Conservation (phyloP, 768 basidiomycete genomes). For the Galerina marginata region DNA sequence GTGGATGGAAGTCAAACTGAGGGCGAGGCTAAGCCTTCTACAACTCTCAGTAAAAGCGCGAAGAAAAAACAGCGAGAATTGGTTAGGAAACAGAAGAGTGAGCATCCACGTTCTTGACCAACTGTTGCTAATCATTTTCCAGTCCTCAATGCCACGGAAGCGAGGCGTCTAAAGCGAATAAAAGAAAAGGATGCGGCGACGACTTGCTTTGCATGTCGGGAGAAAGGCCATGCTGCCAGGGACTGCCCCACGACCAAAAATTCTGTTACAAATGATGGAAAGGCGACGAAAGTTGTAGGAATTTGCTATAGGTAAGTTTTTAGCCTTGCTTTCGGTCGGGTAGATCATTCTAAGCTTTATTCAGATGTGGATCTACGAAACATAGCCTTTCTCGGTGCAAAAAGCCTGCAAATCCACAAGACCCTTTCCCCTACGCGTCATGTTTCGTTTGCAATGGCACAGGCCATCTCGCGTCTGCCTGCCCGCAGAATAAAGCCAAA, state of each 20-base stretch:
- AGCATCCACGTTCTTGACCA: constrained; percentile 18
- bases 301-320: constrained; percentile 73
- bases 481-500: constrained; percentile 78
- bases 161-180: constrained; percentile 68
- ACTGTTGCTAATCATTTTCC: neutral
- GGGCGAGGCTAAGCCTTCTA: constrained; percentile 13
- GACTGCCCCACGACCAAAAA: constrained; percentile 67
- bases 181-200: constrained; percentile 60
- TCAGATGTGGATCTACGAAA: constrained; percentile 75
- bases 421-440: constrained; percentile 85
- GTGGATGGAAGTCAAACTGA: too few relatives aligned
- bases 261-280: constrained; percentile 14
- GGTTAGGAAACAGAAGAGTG: constrained; percentile 36
- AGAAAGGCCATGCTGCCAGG: constrained; percentile 81
- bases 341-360: neutral
- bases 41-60: constrained; percentile 23
- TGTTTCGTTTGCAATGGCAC: constrained; percentile 89
- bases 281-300: constrained; percentile 42
- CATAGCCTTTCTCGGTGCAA: constrained; percentile 85
- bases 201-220: constrained; percentile 87
- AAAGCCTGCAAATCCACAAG: constrained; percentile 59
- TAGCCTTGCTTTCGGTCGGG: neutral
- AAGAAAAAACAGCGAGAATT: constrained; percentile 38
- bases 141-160: constrained; percentile 47
- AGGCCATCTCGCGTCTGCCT: constrained; percentile 86